A percentile compares a stretch with the other conserved stretches of the same genome.
Conservation (phyloP, 1,284 basidiomycete genomes). For the Ganoderma boninense region DNA sequence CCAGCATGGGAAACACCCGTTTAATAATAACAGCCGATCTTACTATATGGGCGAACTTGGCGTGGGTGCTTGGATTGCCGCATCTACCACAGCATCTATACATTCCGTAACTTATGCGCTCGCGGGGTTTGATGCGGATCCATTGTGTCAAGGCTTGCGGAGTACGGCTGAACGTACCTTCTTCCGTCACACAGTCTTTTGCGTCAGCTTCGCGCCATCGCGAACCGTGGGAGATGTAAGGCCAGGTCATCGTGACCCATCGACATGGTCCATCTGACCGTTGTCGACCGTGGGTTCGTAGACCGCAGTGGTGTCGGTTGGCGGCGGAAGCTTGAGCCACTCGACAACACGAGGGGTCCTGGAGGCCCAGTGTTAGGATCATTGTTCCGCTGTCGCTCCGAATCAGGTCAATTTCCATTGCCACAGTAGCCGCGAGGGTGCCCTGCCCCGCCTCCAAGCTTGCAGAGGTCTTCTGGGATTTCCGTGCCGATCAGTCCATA, state of each 20-base stretch:
- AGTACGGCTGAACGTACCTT: neutral
- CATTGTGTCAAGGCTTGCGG: neutral
- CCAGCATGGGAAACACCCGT: neutral
- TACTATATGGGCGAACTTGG: neutral
- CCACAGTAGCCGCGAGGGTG: neutral
- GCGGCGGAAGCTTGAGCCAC: slow-evolving; percentile 2
- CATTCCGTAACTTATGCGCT: neutral
- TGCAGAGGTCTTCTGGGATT: neutral
- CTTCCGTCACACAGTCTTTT: neutral
- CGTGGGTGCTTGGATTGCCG: neutral
- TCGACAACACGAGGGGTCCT: neutral
- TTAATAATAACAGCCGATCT: neutral
- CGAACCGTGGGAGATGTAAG: neutral
- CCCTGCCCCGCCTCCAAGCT: neutral
- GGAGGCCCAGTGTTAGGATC: neutral
- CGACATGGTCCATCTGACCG: neutral
- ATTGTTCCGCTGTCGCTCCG: slow-evolving; percentile 2
- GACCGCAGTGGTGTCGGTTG: slow-evolving; percentile 1
- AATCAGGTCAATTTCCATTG: slow-evolving; percentile 5
- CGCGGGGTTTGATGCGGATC: neutral
- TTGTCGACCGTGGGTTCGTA: slow-evolving; percentile 1
- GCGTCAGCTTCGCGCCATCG: neutral
- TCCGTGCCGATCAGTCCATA: neutral
- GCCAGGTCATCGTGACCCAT: neutral
- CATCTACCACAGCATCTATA: neutral